Base-by-base conservation (phyloP, 2,329 filamentous ascomycete species). In the Fusarium pseudoanthophilum region DNA sequence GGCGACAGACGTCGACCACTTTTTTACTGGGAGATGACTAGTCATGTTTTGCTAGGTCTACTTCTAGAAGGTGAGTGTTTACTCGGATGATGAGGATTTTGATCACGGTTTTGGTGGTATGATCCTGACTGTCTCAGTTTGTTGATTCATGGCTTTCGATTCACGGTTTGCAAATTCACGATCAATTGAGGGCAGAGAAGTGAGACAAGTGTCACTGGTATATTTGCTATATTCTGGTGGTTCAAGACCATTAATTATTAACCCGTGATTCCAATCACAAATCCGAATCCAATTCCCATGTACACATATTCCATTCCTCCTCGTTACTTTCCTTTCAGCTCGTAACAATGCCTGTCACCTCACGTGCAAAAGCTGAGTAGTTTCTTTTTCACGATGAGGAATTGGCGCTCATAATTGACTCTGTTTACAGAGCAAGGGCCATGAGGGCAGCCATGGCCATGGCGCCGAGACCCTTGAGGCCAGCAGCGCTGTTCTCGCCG, bases 351-450 rank as follows among this genome's bases (percentile, higher is more conserved):
- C 62, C 62, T 53, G n/a, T 63, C 37, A 51, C 11, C 39, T 61
- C 56, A 21, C 15, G 43, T 40, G 24, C 7, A 18, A n/a, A n/a
- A 34, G 43, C 59, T 24, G 40, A 39, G 30, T 46, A 14, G 43
- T 34, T 34, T 32, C 42, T 16, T 49, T 60, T 24, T 21, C 20
- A 46, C 26, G 5, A n/a, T 30, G 48, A 64, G 46, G 26, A 46
- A 51, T 26, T 5, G 63, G 51, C 37, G 45, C 49, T 65, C 66
- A 55, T 65, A 48, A 57, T 28, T 53, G 53, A 64, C 48, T 52
- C 49, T 24, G n/a, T 60, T 82, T 83, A 83, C 80, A 83, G 80
- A 72, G 82, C 81, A 71, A 83, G 62, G 65, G 75, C 80, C 67
- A 73, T 80, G 52, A 82, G 64, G 53, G 73, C 79, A 53, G 79